Evolutionary conservation across 192 early-diverging fungal species (phyloP), one percentile per base, ranked within the genome.

Genomic region (Backusella circina): DNA sequence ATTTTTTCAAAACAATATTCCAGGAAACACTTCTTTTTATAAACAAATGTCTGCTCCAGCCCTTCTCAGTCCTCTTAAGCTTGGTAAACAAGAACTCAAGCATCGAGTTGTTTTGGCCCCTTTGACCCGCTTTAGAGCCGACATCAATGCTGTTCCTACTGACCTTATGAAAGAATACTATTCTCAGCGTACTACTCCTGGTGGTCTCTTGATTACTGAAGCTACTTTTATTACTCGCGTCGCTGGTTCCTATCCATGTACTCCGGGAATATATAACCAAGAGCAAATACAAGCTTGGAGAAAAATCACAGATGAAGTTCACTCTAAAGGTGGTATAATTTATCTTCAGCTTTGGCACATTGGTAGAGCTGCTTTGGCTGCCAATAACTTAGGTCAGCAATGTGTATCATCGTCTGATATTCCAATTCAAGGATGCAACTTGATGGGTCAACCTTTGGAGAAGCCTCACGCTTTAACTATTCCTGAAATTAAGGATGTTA

Each of bases 331-430:
- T 23, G 85, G 86, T 23, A 61, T 79, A 72, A 89, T 91, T 66
- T 91, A 74, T 71, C 73, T 79, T n/a, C 90, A 91, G 74, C 76
- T 91, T 39, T 90, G 30, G 88, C 79, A 83, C 32, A 21, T 75
- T 57, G 74, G 79, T 21, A 69, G 79, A 28, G 70, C 70, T 2
- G 32, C 21, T 38, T 44, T 69, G 5, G 13, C 18, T 30, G 18
- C 74, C 28, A 36, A 71, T 1, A 71, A 66, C n/a, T 28, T 37
- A 18, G 38, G 38, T 18, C 26, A 51, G 13, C 47, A 70, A 71
- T 33, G 57, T 66, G 78, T 79, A 15, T 76, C 74, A 6, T 69
- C 74, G 23, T 80, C 79, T 28, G 79, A 50, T 6, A 69, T 76
- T 33, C 64, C 69, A n/a, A 74, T 80, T 26, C 16, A 36, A 3